Conservation (phyloP, 1,139 yeast genomes). For the Pichia sp. region DNA sequence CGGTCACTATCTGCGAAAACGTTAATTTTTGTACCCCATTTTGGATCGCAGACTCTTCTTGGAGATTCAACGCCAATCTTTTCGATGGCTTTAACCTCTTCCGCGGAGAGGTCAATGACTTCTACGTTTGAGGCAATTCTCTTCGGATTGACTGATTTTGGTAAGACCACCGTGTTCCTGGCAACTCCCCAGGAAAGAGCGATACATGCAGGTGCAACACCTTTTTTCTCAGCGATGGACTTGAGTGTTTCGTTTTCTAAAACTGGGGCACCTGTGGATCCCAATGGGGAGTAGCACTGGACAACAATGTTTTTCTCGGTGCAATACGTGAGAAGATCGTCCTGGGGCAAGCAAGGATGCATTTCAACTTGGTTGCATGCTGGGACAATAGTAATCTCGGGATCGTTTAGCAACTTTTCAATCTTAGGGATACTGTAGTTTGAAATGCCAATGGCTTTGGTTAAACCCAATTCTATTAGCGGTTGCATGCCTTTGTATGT, state of each 20-base stretch:
- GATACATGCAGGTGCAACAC: constrained; percentile 57
- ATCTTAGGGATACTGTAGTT: constrained; percentile 56
- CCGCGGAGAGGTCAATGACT: constrained; percentile 31
- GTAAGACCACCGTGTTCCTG: constrained; percentile 69
- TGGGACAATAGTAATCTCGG: constrained; percentile 51
- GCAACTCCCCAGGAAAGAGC: constrained; percentile 69
- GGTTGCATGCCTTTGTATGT: constrained; percentile 45
- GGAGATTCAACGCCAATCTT: constrained; percentile 44
- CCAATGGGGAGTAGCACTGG: constrained; percentile 81
- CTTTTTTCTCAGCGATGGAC: constrained; percentile 52
- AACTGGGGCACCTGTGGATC: constrained; percentile 63
- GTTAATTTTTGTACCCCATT: constrained; percentile 33
- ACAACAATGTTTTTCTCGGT: constrained; percentile 51
- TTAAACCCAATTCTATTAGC: constrained; percentile 35
- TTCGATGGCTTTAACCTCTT: constrained; percentile 33
- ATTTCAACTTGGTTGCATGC: constrained; percentile 71
- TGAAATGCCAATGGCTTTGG: constrained; percentile 58
- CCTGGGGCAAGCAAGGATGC: constrained; percentile 74
- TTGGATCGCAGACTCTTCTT: constrained; percentile 44
- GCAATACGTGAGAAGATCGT: constrained; percentile 53
- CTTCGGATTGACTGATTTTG: constrained; percentile 60
- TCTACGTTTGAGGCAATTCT: constrained; percentile 59
- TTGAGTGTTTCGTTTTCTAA: constrained; percentile 46
- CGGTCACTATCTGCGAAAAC: constrained; percentile 6
- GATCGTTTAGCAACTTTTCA: constrained; percentile 42